Conservation (phyloP, 2,329 filamentous ascomycete species). For the Fusarium dlaminii region DNA sequence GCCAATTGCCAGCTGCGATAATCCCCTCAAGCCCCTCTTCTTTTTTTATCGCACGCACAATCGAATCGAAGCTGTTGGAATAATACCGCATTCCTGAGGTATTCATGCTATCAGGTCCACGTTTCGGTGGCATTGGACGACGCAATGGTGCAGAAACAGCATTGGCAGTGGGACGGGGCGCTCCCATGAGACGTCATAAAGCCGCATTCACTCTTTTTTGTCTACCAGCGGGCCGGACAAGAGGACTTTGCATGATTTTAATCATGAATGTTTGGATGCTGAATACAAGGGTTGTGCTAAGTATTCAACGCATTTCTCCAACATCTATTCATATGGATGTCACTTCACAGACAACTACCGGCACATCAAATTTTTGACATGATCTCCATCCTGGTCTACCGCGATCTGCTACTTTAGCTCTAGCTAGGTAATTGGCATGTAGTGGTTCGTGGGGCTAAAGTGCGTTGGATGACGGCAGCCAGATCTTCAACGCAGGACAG, state of each 20-base stretch:
- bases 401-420: constrained; percentile 9
- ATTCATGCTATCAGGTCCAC: constrained; percentile 21
- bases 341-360: neutral
- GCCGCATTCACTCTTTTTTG: constrained; percentile 15
- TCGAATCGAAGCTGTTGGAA: constrained; percentile 26
- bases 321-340: neutral
- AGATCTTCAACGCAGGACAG: constrained; percentile 33
- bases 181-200: constrained; percentile 30
- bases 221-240: constrained; percentile 2
- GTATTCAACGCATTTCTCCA: neutral
- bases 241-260: neutral
- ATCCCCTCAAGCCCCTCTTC: constrained; percentile 26
- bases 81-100: constrained; percentile 27
- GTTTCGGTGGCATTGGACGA: constrained; percentile 34
- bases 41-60: constrained; percentile 21
- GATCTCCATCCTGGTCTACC: constrained; percentile 14
- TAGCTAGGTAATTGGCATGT: constrained; percentile 32
- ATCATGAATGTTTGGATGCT: neutral
- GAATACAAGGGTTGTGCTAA: neutral
- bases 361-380: neutral
- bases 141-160: constrained; percentile 12
- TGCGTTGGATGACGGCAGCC: constrained; percentile 16
- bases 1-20: constrained; percentile 2
- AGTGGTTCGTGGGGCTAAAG: constrained; percentile 33
- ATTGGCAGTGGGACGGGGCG: constrained; percentile 20